Evolutionary conservation across 805 yeast species (phyloP), one percentile per base, ranked within the genome.

Genomic region (Yamadazyma tumulicola): DNA sequence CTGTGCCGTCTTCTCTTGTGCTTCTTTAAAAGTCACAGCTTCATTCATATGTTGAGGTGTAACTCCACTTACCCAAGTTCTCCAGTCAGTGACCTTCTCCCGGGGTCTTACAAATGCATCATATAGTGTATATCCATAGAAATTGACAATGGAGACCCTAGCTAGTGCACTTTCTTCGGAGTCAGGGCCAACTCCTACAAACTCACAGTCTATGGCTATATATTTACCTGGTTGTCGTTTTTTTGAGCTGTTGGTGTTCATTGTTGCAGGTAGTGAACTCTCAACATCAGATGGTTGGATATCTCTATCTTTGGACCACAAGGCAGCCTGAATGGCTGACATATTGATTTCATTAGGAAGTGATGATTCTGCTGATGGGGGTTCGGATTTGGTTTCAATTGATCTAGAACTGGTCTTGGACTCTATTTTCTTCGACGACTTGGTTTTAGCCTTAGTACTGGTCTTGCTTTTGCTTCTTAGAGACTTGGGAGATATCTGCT

Each of bases 51-150:
- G 75, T 2, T 60, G 56, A 0, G 95, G 86, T 2, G 79, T 67
- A 3, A 89, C 75, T 17, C 97, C 97, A 57, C 91, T 80, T 14
- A 87, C 94, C 83, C 88, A 79, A 0, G 97, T 89, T 56, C 97
- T 71, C 89, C 93, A 89, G 50, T 89, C 94, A 0, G 89, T 80
- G 2, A 89, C 95, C 35, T 62, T 65, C 48, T 81, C 88, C 20
- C 66, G 59, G 2, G 96, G 96, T 44, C 67, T 68, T 4, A 89
- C 96, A 61, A 69, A 89, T 24, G 71, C 63, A 56, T 89, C 97
- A 41, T 81, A 66, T 0, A 89, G 52, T 0, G 76, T 69, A 43
- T 75, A 74, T 0, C 97, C 96, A 50, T 75, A 81, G 54, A 70
- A 86, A 53, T 89, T 87, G 3, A 89, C 96, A 9, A 89, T 64